Base-by-base conservation (phyloP, 108 stramenopile genomes). In the Conticribra guillardii region DNA sequence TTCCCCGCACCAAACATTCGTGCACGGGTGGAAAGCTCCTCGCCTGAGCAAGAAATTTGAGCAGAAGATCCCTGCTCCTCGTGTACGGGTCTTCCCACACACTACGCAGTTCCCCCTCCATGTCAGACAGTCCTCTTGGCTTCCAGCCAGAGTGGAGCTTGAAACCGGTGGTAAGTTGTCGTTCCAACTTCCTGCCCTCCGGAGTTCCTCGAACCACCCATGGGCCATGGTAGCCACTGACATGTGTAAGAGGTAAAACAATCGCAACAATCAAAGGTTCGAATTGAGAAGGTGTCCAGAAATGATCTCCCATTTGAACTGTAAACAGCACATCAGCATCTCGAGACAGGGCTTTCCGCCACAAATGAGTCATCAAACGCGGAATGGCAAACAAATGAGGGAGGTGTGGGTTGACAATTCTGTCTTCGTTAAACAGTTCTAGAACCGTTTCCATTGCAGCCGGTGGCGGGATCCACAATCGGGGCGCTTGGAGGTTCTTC, bases 61-160 rank as follows among this genome's bases (percentile, higher is more conserved):
- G 67, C 87, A 87, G 37, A 80, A 66, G 44, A 84, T 65, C 22
- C 80, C 82, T 17, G 27, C 37, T 31, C 32, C 28, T 41, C 67
- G 30, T 45, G 22, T 51, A 22, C 57, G 32, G 37, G 11, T 29
- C 22, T 54, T 74, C 19, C 49, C 27, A 60, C 87, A 85, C 44
- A 26, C n/a, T 21, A 32, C 32, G 69, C 85, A 87, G 17, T 4
- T 51, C 3, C 51, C 74, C 19, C 45, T 60, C 71, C 69, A 69
- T 15, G 18, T 58, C 48, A 64, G 21, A 71, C 64, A 89, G 52
- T 85, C 82, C 8, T 57, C 71, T 57, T 84, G 80, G 47, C 57
- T 46, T 41, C 83, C 73, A n/a, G 33, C 51, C 21, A 55, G 14
- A 22, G n/a, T 18, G 27, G 44, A 45, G 49, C 50, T 29, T 24